Percentiles rank a stretch among this genome's conserved stretches.
Evolutionary conservation across 2,329 filamentous ascomycete species (phyloP).

Genomic region (Aspergillus fijiensis): DNA sequence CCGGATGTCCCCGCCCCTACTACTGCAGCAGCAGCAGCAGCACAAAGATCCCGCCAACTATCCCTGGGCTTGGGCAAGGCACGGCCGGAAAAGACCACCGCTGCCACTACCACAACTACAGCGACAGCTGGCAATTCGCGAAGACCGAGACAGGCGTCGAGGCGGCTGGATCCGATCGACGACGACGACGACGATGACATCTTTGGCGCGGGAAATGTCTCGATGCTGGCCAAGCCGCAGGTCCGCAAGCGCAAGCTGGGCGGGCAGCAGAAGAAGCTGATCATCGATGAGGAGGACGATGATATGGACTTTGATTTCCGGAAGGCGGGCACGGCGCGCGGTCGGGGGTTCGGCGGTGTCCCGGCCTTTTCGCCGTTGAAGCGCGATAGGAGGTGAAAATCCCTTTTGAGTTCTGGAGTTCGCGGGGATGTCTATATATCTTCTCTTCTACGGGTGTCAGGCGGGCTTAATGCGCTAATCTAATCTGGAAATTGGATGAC

Average conservation of each 20-base stretch:
- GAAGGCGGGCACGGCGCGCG: conserved; percentile 6
- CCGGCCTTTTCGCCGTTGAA: conserved; percentile 71
- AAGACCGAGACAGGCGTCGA: not conserved
- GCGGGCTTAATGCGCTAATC: not conserved
- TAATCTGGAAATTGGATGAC: not conserved
- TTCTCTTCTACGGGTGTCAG: too few relatives aligned
- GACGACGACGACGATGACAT: conserved; percentile 11
- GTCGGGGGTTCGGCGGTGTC: conserved; percentile 48
- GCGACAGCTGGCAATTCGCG: not conserved
- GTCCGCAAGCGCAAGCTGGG: conserved; percentile 75
- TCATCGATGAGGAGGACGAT: conserved; percentile 71
- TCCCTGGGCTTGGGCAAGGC: not conserved
- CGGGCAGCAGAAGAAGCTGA: conserved; percentile 58
- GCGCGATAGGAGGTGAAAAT: conserved; percentile 56
- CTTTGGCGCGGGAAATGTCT: conserved; percentile 16
- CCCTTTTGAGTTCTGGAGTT: too few relatives aligned
- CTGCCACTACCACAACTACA: not conserved
- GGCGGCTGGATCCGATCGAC: not conserved
- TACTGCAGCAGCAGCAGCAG: too few relatives aligned
- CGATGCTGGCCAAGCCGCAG: conserved; percentile 35
- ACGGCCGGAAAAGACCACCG: not conserved
- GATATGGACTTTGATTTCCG: conserved; percentile 35
- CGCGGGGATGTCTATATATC: too few relatives aligned
- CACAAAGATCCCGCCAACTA: not conserved
- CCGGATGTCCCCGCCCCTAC: not conserved